Base-by-base conservation (phyloP, 1,284 basidiomycete genomes). In the Stereum hirsutum region DNA sequence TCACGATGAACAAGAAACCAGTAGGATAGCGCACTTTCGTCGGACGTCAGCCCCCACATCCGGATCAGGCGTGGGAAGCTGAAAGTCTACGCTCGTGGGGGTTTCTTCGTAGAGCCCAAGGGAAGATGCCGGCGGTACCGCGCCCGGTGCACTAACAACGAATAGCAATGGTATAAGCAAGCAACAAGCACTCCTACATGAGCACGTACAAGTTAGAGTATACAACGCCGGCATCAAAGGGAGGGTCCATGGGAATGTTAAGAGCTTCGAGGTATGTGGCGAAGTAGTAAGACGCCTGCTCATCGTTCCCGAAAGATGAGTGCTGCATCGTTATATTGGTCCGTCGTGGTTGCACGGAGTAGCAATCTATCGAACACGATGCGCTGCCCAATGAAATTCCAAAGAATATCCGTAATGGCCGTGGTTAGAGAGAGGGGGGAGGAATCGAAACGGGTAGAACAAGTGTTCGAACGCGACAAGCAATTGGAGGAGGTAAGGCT, bases 71-170 rank as follows among this genome's bases (percentile, higher is more conserved):
- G 49, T 49, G 17, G 44, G 45, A 30, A 46, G 48, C 31, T 37
- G 43, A 24, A 46, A 20, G 28, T 42, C 41, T 33, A 39, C 46
- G 17, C 41, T 46, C 31, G 43, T 44, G 23, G 49, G 45, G 20
- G 49, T 51, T 37, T 47, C 49, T 17, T 50, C 35, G 43, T 44
- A 47, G 37, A 51, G 45, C 21, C 49, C 49, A 35, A 47, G 33
- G n/a, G 19, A 40, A 8, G 42, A 30, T 28, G 41, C 36, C 39
- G 41, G 48, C 39, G 41, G 49, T 40, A 33, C 36, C 24, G n/a
- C n/a, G n/a, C n/a, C n/a, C n/a, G n/a, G n/a, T n/a, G n/a, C n/a
- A n/a, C n/a, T n/a, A n/a, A n/a, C n/a, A n/a, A n/a, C n/a, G n/a
- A n/a, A n/a, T n/a, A n/a, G n/a, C n/a, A n/a, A n/a, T n/a, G n/a